A percentile compares a stretch with the other conserved stretches of the same genome.
These are phyloP conservation scores for Filosporella fistucella DNA, from an alignment of 495 filamentous ascomycete species.

Conservation along the genomic window DNA sequence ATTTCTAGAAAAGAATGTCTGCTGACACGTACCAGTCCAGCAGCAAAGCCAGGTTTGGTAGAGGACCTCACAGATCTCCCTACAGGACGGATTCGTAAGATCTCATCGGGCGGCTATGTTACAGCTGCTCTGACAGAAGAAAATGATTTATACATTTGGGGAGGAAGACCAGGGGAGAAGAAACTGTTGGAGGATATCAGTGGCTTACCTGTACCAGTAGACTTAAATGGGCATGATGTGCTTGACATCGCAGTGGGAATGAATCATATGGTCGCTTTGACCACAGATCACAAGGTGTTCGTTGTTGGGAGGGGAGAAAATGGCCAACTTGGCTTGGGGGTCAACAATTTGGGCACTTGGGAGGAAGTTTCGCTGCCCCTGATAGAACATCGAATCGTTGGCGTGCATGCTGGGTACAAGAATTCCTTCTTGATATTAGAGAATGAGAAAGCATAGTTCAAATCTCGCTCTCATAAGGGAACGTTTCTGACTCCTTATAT, in stretches of 20 bases:
- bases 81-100: constrained; percentile 44
- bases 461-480: too few species aligned
- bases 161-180: constrained; percentile 33
- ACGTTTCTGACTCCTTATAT: too few species aligned
- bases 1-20: too few species aligned
- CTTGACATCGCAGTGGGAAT: constrained; percentile 55
- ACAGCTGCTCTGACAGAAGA: constrained; percentile 52
- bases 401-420: constrained; percentile 41
- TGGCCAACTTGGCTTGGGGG: constrained; percentile 54
- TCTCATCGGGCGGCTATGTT: constrained; percentile 50
- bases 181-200: constrained; percentile 23
- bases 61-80: constrained; percentile 45
- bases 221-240: constrained; percentile 39
- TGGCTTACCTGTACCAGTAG: constrained; percentile 32
- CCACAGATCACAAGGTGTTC: constrained; percentile 42
- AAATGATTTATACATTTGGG: constrained; percentile 63
- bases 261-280: constrained; percentile 52
- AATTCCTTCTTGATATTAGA: constrained; percentile 40
- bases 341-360: constrained; percentile 17
- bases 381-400: constrained; percentile 24
- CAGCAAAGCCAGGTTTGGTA: constrained; percentile 36
- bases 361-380: constrained; percentile 29
- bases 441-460: neutral
- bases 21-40: constrained; percentile 30
- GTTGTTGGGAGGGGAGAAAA: constrained; percentile 48